Base-by-base conservation (phyloP, 768 basidiomycete species). In the Phlegmacium glaucopus region DNA sequence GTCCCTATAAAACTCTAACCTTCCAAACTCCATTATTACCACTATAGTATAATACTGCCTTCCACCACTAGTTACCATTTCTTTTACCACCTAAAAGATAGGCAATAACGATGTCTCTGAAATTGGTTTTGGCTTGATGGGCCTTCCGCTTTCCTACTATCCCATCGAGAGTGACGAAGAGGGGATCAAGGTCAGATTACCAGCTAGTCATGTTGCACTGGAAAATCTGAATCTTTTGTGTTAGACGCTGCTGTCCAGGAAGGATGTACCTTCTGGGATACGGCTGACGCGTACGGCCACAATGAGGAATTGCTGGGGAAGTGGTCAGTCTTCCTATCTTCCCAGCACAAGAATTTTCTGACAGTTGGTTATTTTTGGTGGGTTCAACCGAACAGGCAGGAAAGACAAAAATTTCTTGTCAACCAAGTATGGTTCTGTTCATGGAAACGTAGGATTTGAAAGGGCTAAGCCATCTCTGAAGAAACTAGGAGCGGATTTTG, bases 61-160 rank as follows among this genome's bases (percentile, higher is more conserved):
- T n/a, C n/a, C n/a, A n/a, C n/a, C 22, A 22, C n/a, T 22, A 22
- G 22, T 22, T 22, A 43, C 9, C 15, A 56, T 55, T 50, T 16
- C 51, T 16, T 42, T 56, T 12, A 50, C 54, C 26, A 42, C 60
- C 17, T 47, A 67, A 28, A 70, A 67, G 52, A 69, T 84, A 28
- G 77, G 76, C 13, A 55, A 65, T 11, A 58, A 64, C 16, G 42
- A 63, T 11, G 73, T 80, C 17, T 65, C 72, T 6, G 75, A 75
- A 16, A 69, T 85, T 13, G 81, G 81, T 3, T 80, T 77, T 45
- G 83, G 83, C 13, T 66, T 71, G 3, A 83, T 82, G 82, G 79
- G 78, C 4, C 55, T 82, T 9, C 72, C 74, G 4, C 65, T 54
- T 36, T 52, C 35, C 34, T 80, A 81, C n/a, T n/a, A n/a, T 28